Base-by-base conservation (phyloP, 1,284 basidiomycete genomes). In the Kalmanozyma brasiliensis region DNA sequence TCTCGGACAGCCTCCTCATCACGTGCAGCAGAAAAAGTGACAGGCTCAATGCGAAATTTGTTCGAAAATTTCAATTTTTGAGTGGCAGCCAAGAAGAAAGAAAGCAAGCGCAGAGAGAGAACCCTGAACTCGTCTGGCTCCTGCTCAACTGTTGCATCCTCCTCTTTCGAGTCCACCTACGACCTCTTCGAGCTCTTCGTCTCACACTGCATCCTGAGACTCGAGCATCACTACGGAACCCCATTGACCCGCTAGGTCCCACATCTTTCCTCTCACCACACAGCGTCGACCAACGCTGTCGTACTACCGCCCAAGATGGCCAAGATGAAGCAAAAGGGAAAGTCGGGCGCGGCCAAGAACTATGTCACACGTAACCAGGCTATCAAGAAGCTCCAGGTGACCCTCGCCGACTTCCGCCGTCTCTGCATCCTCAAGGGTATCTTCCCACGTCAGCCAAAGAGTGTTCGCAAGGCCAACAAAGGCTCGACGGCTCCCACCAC, bases 371-470 rank as follows among this genome's bases (percentile, higher is more conserved):
- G 96, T 38, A 93, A 93, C 61, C 86, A 90, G 61, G 76, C 84
- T 13, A 76, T 84, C 58, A 84, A 84, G 80, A 84, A 84, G 85
- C 87, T 98, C 19, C 96, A 99, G 85, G 92, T 94, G 83, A 95
- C 95, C 33, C 86, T 99, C 35, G 92, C 94, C 55, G 96, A 99
- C 84, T 99, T 99, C 85, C 89, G 96, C 65, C 87, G 96, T 58
- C 85, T 99, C 48, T 99, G 96, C 84, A 99, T 99, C 76, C 86
- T 99, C 75, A 99, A 99, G 86, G 96, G 96, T 24, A 97, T 99
- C 81, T 98, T 95, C 84, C 96, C 96, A 66, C 91, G 95, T 48
- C 95, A 98, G 83, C 96, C 96, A 17, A 88, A 89, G 47, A 90
- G 89, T 84, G 88, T 89, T 81, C 98, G 98, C 83, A 90, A 90